Evolutionary conservation across 208 protist species (phyloP).

Genomic region (Crithidia mellificae): DNA sequence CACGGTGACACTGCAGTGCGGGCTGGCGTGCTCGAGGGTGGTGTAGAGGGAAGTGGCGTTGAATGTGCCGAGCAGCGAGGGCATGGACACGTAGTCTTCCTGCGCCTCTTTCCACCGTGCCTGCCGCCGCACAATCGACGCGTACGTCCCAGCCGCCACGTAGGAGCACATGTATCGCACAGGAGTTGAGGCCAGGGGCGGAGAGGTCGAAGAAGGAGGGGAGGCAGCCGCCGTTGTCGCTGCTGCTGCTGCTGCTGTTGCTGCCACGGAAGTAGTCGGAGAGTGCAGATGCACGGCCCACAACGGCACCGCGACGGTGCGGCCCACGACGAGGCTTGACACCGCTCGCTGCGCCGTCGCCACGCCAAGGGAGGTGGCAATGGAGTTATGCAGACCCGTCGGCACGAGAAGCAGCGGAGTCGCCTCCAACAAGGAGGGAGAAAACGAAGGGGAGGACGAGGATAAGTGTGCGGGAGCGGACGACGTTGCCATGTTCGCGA

Average conservation of each 20-base stretch:
- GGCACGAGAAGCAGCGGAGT: slow-evolving; percentile 71
- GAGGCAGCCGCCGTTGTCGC: not conserved
- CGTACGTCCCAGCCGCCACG: slow-evolving; percentile 61
- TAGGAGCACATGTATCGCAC: slow-evolving; percentile 73
- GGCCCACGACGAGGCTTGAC: slow-evolving; percentile 61
- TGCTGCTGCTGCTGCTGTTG: not conserved
- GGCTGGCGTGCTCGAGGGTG: slow-evolving; percentile 31
- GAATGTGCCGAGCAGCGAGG: slow-evolving; percentile 40
- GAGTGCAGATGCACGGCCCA: slow-evolving; percentile 66
- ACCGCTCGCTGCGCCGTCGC: slow-evolving; percentile 62
- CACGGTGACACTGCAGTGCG: slow-evolving; percentile 29
- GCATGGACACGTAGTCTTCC: slow-evolving; percentile 68
- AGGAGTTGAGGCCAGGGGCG: slow-evolving; percentile 13
- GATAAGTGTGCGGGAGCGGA: not conserved
- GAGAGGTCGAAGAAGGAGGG: not conserved
- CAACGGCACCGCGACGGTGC: slow-evolving; percentile 53
- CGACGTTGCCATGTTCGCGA: slow-evolving; percentile 25
- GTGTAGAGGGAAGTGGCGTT: slow-evolving; percentile 55
- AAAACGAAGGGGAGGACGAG: not conserved
- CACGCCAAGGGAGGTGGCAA: slow-evolving; percentile 72
- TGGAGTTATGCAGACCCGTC: slow-evolving; percentile 76
- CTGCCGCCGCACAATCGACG: slow-evolving; percentile 52
- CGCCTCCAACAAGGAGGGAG: slow-evolving; percentile 13
- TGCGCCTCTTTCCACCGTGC: slow-evolving; percentile 43
- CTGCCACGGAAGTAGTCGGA: not conserved